Evolutionary conservation across 768 basidiomycete genomes (phyloP).

Genomic region (Hortiboletus flavorubellus): DNA sequence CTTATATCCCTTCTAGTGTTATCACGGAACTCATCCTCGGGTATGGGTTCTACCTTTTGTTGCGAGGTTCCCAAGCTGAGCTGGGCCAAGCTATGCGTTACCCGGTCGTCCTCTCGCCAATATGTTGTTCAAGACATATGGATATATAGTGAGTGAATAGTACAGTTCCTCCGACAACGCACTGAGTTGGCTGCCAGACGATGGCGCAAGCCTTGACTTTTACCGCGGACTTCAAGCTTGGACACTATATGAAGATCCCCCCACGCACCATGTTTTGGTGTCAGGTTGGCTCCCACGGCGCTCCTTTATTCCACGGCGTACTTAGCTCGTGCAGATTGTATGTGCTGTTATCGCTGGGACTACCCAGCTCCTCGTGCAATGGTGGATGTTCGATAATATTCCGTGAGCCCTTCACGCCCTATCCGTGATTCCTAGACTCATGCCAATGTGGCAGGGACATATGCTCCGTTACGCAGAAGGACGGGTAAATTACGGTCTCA

Average conservation of each 20-base stretch:
- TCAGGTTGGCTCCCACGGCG: conserved; percentile 40
- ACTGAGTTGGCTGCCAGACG: conserved; percentile 13
- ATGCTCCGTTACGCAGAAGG: conserved; percentile 42
- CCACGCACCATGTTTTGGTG: conserved; percentile 70
- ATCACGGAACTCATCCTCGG: conserved; percentile 82
- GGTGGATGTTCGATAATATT: conserved; percentile 65
- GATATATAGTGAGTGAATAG: conserved; percentile 50
- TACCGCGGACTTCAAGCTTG: conserved; percentile 75
- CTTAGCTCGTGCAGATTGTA: conserved; percentile 41
- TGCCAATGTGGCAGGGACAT: conserved; percentile 37
- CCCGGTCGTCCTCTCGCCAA: conserved; percentile 77
- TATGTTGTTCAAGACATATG: conserved; percentile 87
- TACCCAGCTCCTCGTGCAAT: conserved; percentile 70
- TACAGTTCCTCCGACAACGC: background rate
- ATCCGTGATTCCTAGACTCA: background rate
- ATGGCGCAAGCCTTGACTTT: conserved; percentile 56
- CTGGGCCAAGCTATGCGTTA: conserved; percentile 47
- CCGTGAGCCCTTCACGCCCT: conserved; percentile 36
- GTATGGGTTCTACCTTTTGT: conserved; percentile 1
- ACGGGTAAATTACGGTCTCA: conserved; percentile 23
- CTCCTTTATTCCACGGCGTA: background rate
- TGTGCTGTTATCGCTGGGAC: conserved; percentile 69
- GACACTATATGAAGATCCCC: conserved; percentile 62
- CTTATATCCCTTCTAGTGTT: conserved; percentile 39
- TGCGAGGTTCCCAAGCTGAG: background rate